Evolutionary conservation across 1,284 basidiomycete species (phyloP).

Genomic region (Trichosporon sp.): DNA sequence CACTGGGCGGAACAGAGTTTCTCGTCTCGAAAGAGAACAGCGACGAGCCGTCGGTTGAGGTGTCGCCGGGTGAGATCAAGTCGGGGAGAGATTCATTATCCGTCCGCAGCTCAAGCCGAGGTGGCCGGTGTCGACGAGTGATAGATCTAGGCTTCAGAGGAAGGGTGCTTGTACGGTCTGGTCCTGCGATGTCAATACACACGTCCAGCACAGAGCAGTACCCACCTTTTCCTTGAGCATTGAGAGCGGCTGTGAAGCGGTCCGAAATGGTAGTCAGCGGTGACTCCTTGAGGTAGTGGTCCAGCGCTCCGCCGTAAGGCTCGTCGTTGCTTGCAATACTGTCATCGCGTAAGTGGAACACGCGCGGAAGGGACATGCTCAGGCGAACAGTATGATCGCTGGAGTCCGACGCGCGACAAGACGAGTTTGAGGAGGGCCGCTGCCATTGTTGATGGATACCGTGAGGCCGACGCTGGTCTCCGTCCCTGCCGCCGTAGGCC

Average conservation of each 20-base stretch:
- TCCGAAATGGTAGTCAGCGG: background rate
- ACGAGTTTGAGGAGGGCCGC: background rate
- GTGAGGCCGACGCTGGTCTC: background rate
- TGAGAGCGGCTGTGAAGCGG: background rate
- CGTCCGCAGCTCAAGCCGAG: background rate
- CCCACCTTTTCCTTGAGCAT: background rate
- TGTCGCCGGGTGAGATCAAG: background rate
- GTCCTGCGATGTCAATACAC: background rate
- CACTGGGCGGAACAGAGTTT: background rate
- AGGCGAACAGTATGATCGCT: background rate
- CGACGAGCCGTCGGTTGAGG: background rate
- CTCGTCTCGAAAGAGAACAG: background rate
- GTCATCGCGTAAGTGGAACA: background rate
- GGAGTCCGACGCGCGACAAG: background rate
- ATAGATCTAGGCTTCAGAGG: background rate
- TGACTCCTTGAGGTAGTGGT: background rate
- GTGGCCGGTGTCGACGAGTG: background rate
- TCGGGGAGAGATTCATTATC: background rate
- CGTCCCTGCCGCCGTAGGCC: background rate
- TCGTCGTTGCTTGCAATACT: background rate
- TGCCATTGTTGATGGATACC: background rate
- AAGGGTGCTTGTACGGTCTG: background rate
- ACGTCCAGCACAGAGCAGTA: background rate
- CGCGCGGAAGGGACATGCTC: background rate
- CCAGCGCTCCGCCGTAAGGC: background rate